Conservation (phyloP, 2,329 filamentous ascomycete genomes). For the Periconia digitata region DNA sequence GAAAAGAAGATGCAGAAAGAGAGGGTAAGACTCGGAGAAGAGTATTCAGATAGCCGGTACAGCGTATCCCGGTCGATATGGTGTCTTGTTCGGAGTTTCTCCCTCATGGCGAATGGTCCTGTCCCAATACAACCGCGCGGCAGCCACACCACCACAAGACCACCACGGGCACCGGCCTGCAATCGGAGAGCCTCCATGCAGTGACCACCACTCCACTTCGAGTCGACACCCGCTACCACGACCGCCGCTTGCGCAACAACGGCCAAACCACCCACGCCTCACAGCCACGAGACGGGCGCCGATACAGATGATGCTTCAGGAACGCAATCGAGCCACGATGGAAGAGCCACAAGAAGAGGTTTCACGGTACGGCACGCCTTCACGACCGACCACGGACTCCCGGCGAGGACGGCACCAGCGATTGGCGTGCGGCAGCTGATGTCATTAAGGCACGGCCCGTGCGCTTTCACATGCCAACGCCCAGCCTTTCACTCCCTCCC, state of each 20-base stretch:
- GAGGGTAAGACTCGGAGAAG: too few species aligned
- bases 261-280: too few species aligned
- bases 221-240: too few species aligned
- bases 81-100: background rate
- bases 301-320: background rate
- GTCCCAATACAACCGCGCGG: too few species aligned
- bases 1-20: too few species aligned
- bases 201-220: too few species aligned
- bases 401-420: background rate
- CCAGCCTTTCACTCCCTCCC: background rate
- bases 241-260: too few species aligned
- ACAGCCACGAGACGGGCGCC: background rate
- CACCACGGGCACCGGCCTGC: too few species aligned
- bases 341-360: too few species aligned
- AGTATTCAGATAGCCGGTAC: background rate
- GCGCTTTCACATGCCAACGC: conserved; percentile 10
- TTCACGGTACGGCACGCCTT: background rate
- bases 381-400: background rate
- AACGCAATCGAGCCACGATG: background rate
- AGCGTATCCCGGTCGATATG: background rate
- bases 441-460: conserved; percentile 5
- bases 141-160: background rate
- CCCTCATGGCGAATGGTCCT: background rate
- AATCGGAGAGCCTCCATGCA: too few species aligned
- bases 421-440: conserved; percentile 4